A percentile compares a stretch with the other conserved stretches of the same genome.
These are phyloP conservation scores for Backusella sp. DNA, from an alignment of 192 early-diverging fungal genomes.

Conservation along the genomic window DNA sequence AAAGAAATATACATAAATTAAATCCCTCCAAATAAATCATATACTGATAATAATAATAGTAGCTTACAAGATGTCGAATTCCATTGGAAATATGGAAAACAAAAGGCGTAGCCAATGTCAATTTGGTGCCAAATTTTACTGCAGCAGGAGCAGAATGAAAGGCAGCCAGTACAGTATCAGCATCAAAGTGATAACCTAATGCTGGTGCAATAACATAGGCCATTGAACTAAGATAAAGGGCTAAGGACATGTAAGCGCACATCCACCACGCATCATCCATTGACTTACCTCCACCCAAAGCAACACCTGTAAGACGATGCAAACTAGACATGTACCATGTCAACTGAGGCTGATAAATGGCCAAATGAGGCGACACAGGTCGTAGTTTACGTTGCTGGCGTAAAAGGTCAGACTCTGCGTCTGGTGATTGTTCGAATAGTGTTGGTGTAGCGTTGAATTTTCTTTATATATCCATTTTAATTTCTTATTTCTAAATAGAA, in stretches of 20 bases:
- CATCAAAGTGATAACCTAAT: constrained; percentile 61
- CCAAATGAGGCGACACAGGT: constrained; percentile 80
- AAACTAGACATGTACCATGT: constrained; percentile 74
- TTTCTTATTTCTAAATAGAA: background rate
- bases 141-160: constrained; percentile 67
- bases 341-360: constrained; percentile 90
- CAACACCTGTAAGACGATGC: constrained; percentile 77
- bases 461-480: constrained; percentile 18
- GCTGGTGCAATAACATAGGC: constrained; percentile 65
- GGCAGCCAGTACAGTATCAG: constrained; percentile 61
- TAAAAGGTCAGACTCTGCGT: constrained; percentile 39
- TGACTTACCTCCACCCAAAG: constrained; percentile 60
- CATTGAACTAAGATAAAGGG: constrained; percentile 66
- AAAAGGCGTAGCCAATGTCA: constrained; percentile 66
- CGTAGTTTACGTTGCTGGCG: constrained; percentile 58
- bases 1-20: background rate
- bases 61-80: constrained; percentile 79
- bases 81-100: constrained; percentile 86
- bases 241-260: constrained; percentile 15
- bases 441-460: constrained; percentile 24
- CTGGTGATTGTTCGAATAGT: constrained; percentile 25
- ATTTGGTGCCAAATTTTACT: constrained; percentile 68
- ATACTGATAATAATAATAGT: background rate
- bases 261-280: background rate
- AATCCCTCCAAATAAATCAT: background rate